These are phyloP conservation scores for Hymenoscyphus linearis DNA, from an alignment of 2,329 filamentous ascomycete genomes.

Conservation along the genomic window DNA sequence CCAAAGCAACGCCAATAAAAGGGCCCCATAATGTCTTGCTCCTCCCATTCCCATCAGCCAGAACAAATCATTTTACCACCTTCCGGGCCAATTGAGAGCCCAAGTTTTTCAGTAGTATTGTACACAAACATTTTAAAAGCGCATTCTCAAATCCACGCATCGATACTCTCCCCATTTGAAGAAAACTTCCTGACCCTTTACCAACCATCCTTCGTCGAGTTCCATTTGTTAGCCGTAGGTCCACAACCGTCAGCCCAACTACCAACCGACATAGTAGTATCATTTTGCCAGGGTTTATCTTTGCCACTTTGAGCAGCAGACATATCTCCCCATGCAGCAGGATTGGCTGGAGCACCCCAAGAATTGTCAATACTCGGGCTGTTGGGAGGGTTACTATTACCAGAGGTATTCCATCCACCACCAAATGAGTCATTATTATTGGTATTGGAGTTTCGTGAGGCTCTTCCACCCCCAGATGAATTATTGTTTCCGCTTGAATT, in stretches of 20 bases:
- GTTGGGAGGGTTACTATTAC: background rate
- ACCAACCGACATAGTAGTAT: slow-evolving; percentile 11
- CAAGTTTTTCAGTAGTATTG: background rate
- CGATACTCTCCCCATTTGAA: background rate
- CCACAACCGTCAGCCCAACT: slow-evolving; percentile 11
- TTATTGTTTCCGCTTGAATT: slow-evolving; percentile 7
- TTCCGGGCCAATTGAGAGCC: background rate
- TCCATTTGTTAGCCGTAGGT: background rate
- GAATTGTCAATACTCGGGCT: slow-evolving; percentile 2
- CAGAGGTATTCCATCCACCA: background rate
- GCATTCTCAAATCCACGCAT: background rate
- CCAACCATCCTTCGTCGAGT: background rate
- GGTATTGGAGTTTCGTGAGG: background rate
- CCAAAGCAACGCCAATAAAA: background rate
- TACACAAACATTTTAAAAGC: background rate
- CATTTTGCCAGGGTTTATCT: slow-evolving; percentile 9
- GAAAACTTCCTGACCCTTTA: background rate
- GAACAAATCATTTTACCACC: too few relatives aligned
- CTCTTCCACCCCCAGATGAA: background rate
- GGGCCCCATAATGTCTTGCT: background rate
- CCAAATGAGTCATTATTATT: slow-evolving; percentile 4
- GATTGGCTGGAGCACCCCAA: slow-evolving; percentile 12
- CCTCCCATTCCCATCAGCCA: background rate
- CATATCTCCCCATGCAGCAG: slow-evolving; percentile 16
- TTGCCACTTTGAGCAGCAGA: slow-evolving; percentile 12